Conservation (phyloP, 495 filamentous ascomycete genomes). For the Talaromyces adpressus region DNA sequence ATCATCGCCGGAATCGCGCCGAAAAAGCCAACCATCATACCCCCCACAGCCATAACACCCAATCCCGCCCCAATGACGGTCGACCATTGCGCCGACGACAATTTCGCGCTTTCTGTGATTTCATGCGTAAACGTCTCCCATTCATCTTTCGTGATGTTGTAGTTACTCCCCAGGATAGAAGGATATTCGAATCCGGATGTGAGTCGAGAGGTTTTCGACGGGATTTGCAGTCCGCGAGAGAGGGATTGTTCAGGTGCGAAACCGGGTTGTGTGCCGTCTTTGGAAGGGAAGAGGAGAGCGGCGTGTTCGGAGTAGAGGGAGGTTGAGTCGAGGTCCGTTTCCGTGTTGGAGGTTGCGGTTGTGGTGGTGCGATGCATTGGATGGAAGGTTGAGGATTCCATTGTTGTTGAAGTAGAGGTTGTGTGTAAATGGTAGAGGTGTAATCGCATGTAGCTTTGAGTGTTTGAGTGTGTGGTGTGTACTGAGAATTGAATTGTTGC, state of each 20-base stretch:
- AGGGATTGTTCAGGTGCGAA: slow-evolving; percentile 14
- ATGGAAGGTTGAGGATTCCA: neutral
- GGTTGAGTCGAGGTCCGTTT: neutral
- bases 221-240: slow-evolving; percentile 26
- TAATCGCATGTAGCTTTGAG: neutral
- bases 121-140: slow-evolving; percentile 26
- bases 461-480: neutral
- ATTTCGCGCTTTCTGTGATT: slow-evolving; percentile 23
- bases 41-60: slow-evolving; percentile 25
- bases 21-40: slow-evolving; percentile 27
- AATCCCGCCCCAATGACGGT: slow-evolving; percentile 26
- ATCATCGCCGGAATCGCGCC: slow-evolving; percentile 25
- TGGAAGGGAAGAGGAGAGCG: slow-evolving; percentile 8
- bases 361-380: neutral
- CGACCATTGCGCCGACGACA: slow-evolving; percentile 27
- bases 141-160: slow-evolving; percentile 17
- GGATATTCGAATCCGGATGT: slow-evolving; percentile 32
- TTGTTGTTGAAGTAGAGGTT: neutral
- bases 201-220: slow-evolving; percentile 17
- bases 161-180: slow-evolving; percentile 12
- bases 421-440: neutral
- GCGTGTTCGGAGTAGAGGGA: slow-evolving; percentile 1
- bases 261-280: slow-evolving; percentile 12
- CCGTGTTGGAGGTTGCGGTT: neutral
- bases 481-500: neutral